Percentiles rank a stretch among this genome's conserved stretches.
Conservation (phyloP, 2,329 filamentous ascomycete genomes). For the Ramularia collo-cygni region DNA sequence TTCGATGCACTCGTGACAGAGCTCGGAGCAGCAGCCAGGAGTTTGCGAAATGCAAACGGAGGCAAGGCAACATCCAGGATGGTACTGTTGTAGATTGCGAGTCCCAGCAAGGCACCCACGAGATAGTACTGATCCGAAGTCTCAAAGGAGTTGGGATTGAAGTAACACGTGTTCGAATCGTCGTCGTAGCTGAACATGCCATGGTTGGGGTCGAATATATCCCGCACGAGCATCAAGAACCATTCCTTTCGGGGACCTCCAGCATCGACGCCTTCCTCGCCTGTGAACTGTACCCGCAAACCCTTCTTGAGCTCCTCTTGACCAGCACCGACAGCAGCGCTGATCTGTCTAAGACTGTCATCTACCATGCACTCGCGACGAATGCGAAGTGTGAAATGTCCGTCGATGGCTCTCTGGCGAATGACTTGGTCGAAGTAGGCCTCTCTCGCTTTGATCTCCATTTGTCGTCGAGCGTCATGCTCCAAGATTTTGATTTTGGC, state of each 20-base stretch:
- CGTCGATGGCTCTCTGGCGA: slow-evolving; percentile 61
- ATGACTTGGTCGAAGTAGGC: slow-evolving; percentile 88
- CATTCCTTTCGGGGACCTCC: slow-evolving; percentile 89
- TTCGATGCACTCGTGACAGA: slow-evolving; percentile 50
- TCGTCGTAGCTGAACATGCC: slow-evolving; percentile 92
- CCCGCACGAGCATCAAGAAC: slow-evolving; percentile 81
- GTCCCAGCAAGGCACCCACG: slow-evolving; percentile 76
- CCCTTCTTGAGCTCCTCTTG: slow-evolving; percentile 87
- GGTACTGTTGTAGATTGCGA: slow-evolving; percentile 92
- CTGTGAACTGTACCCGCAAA: slow-evolving; percentile 73
- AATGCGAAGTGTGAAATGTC: slow-evolving; percentile 66
- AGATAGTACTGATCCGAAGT: slow-evolving; percentile 88
- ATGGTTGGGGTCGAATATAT: slow-evolving; percentile 86
- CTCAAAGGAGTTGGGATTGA: slow-evolving; percentile 84
- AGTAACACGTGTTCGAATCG: slow-evolving; percentile 85
- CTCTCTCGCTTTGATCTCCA: slow-evolving; percentile 80
- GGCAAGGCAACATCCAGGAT: slow-evolving; percentile 84
- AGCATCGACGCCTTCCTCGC: slow-evolving; percentile 86
- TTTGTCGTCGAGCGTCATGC: slow-evolving; percentile 79
- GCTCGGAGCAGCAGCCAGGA: slow-evolving; percentile 68
- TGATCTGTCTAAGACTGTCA: slow-evolving; percentile 77
- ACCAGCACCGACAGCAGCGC: slow-evolving; percentile 72
- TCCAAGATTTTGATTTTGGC: slow-evolving; percentile 88
- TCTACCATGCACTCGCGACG: slow-evolving; percentile 81
- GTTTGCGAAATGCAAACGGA: slow-evolving; percentile 81